These are phyloP conservation scores for Pezicula carpinea DNA, from an alignment of 2,329 filamentous ascomycete species.

Conservation along the genomic window DNA sequence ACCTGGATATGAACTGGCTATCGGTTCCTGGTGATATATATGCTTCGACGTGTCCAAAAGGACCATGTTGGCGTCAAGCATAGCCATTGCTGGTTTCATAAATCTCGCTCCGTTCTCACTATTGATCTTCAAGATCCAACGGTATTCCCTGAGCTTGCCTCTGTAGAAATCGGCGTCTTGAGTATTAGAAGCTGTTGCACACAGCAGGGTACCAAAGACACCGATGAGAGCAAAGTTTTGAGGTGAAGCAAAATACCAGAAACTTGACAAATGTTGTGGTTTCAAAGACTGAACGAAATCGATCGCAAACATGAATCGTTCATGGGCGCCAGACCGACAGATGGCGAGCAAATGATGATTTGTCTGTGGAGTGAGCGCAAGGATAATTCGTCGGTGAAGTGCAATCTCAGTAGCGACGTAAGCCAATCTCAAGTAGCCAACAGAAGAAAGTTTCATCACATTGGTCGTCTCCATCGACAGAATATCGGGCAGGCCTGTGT, in stretches of 20 bases:
- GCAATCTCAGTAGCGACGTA: conserved; percentile 48
- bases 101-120: conserved; percentile 22
- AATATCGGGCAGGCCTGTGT: conserved; percentile 38
- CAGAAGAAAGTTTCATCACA: conserved; percentile 36
- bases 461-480: conserved; percentile 40
- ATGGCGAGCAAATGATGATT: conserved; percentile 19
- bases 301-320: conserved; percentile 36
- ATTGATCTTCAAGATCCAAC: conserved; percentile 25
- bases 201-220: conserved; percentile 35
- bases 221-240: conserved; percentile 39
- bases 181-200: conserved; percentile 16
- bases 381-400: conserved; percentile 44
- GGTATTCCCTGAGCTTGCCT: conserved; percentile 20
- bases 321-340: conserved; percentile 30
- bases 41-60: conserved; percentile 12
- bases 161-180: conserved; percentile 21
- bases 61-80: conserved; percentile 21
- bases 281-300: conserved; percentile 36
- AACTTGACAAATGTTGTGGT: conserved; percentile 41
- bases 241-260: conserved; percentile 41
- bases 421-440: conserved; percentile 43
- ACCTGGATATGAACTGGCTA: neutral
- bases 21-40: neutral
- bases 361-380: conserved; percentile 31
- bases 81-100: conserved; percentile 21